phyloP scores from a whole-genome alignment of 768 basidiomycete genomes.

The Leccinum boreale region DNA sequence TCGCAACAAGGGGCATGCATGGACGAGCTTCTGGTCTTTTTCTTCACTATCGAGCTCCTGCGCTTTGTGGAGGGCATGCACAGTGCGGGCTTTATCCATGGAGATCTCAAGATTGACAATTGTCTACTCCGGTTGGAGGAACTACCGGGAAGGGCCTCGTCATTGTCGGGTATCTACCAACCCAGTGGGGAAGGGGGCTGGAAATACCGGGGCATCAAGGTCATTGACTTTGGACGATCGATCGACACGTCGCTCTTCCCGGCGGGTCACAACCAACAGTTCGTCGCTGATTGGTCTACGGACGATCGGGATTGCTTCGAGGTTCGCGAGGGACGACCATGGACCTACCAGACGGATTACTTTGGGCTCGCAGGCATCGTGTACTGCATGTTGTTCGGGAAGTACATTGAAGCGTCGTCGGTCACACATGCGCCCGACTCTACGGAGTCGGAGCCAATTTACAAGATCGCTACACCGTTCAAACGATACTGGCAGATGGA shows the following conservation, averaged over 20 bases:
- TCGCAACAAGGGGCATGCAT: slow-evolving; percentile 77
- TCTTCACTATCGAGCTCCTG: slow-evolving; percentile 91
- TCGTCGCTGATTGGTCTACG: slow-evolving; percentile 82
- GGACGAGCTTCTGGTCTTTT: slow-evolving; percentile 91
- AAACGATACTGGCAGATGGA: slow-evolving; percentile 95
- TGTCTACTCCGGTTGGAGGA: slow-evolving; percentile 91
- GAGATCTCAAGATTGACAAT: slow-evolving; percentile 99
- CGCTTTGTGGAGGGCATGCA: slow-evolving; percentile 83
- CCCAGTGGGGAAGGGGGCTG: slow-evolving; percentile 81
- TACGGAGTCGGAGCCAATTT: slow-evolving; percentile 35
- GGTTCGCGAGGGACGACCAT: slow-evolving; percentile 75
- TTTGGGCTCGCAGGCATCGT: slow-evolving; percentile 92
- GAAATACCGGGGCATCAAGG: slow-evolving; percentile 80
- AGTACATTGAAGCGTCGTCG: slow-evolving; percentile 81
- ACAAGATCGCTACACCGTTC: slow-evolving; percentile 73
- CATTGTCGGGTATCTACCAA: slow-evolving; percentile 77
- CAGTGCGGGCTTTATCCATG: slow-evolving; percentile 83
- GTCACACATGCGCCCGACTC: slow-evolving; percentile 37
- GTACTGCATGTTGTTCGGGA: slow-evolving; percentile 95
- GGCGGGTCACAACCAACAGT: slow-evolving; percentile 58
- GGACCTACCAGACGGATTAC: slow-evolving; percentile 97
- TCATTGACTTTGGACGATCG: slow-evolving; percentile 97
- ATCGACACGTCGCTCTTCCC: slow-evolving; percentile 87
- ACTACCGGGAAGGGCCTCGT: slow-evolving; percentile 62
- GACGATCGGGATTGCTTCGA: slow-evolving; percentile 93